These are phyloP conservation scores for Apiotrichum veenhuisii DNA, from an alignment of 1,284 basidiomycete genomes.

Conservation along the genomic window DNA sequence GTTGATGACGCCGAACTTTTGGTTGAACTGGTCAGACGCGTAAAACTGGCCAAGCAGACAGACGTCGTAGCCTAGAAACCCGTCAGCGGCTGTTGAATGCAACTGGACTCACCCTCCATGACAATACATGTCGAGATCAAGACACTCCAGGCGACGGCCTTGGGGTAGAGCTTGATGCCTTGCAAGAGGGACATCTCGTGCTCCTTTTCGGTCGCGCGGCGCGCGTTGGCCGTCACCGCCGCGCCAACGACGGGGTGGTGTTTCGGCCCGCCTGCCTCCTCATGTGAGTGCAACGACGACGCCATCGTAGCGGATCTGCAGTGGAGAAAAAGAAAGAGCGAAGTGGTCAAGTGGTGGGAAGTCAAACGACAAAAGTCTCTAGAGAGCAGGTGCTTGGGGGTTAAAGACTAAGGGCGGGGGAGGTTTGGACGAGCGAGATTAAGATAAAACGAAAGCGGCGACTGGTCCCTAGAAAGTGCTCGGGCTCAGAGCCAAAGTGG, in stretches of 20 bases:
- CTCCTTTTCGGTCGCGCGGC: slow-evolving; percentile 37
- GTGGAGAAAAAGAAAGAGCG: background rate
- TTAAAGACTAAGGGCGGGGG: too few species aligned
- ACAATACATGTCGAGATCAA: slow-evolving; percentile 51
- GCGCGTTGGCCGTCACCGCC: slow-evolving; percentile 13
- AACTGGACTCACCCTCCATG: slow-evolving; percentile 49
- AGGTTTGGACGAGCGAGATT: too few species aligned
- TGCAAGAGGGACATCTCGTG: slow-evolving; percentile 45
- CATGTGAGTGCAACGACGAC: background rate
- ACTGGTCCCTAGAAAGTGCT: too few species aligned
- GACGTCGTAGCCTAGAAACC: slow-evolving; percentile 39
- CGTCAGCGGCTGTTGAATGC: background rate
- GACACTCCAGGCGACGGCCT: slow-evolving; percentile 51
- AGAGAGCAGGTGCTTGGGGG: too few species aligned
- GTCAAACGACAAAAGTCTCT: background rate
- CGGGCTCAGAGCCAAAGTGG: too few species aligned
- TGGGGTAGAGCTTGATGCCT: slow-evolving; percentile 49
- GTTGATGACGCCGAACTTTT: slow-evolving; percentile 39
- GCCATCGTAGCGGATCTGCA: background rate
- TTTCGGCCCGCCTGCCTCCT: background rate
- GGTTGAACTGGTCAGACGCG: slow-evolving; percentile 45
- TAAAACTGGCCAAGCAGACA: slow-evolving; percentile 45
- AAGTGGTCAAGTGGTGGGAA: background rate
- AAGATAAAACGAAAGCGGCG: too few species aligned
- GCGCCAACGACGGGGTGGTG: background rate